These are phyloP conservation scores for Stephania japonica DNA, from an alignment of 164 flowering plant genomes.

Conservation along the genomic window DNA sequence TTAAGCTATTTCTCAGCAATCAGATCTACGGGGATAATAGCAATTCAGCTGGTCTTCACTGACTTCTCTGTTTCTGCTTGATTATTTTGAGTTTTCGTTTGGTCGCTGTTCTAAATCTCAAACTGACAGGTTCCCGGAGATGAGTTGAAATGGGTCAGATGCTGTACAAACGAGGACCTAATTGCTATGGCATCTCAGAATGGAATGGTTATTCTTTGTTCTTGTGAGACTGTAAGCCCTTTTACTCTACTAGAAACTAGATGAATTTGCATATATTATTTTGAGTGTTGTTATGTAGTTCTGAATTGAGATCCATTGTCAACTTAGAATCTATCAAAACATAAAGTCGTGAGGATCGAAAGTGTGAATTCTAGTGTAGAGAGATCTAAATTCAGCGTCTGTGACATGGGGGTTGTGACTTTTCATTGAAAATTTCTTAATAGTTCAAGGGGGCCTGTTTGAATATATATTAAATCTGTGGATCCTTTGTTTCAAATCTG, in stretches of 20 bases:
- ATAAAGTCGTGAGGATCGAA: no score
- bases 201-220: constrained; percentile 78
- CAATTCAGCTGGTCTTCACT: constrained; percentile 80
- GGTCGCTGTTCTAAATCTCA: constrained; percentile 8
- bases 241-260: background rate
- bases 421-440: no score
- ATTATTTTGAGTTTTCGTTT: background rate
- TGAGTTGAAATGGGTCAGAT: constrained; percentile 92
- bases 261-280: background rate
- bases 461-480: no score
- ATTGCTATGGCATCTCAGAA: constrained; percentile 92
- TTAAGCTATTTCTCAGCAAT: constrained; percentile 76
- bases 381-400: no score
- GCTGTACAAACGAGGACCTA: constrained; percentile 79
- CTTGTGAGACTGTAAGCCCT: constrained; percentile 61
- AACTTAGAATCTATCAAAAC: no score
- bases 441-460: no score
- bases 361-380: no score
- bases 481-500: no score
- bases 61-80: constrained; percentile 8
- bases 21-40: constrained; percentile 85
- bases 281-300: background rate
- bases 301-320: no score
- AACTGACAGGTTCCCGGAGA: constrained; percentile 83
- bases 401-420: no score